These are phyloP conservation scores for Xylariaceae sp. DNA, from an alignment of 2,329 filamentous ascomycete species.

Conservation along the genomic window DNA sequence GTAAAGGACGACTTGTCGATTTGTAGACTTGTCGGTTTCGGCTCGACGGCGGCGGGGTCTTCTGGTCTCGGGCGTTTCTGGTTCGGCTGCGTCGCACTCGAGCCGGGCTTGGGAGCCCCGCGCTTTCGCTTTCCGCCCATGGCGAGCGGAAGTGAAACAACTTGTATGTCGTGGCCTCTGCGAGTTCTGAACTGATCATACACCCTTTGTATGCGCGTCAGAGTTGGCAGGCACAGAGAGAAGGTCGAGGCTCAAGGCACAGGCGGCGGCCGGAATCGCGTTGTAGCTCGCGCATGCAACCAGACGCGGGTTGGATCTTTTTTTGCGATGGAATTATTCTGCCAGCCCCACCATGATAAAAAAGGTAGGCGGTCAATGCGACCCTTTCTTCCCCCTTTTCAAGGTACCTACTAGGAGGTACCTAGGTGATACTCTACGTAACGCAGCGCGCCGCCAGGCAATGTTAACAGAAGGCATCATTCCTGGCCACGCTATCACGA, in stretches of 20 bases:
- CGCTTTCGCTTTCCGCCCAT: conserved; percentile 40
- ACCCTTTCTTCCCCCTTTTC: no score
- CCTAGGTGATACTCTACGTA: no score
- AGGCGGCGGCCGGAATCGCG: background rate
- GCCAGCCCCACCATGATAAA: no score
- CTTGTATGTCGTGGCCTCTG: background rate
- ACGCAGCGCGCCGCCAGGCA: no score
- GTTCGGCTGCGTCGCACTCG: conserved; percentile 21
- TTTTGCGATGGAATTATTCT: no score
- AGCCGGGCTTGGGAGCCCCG: conserved; percentile 21
- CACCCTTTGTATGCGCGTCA: background rate
- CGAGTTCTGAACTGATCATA: no score
- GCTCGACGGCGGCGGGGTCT: conserved; percentile 13
- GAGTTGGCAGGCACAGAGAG: background rate
- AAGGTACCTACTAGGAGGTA: no score
- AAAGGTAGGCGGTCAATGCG: no score
- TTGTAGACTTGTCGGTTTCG: conserved; percentile 17
- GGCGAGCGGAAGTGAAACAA: no score
- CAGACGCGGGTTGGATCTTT: no score
- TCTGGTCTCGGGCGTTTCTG: conserved; percentile 31
- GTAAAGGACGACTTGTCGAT: conserved; percentile 40
- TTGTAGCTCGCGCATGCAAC: background rate
- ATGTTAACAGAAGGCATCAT: no score
- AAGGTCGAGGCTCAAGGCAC: background rate
- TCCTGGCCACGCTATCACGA: no score